Conservation (phyloP, 371 early-diverging fungal genomes). For the Apophysomyces variabilis region DNA sequence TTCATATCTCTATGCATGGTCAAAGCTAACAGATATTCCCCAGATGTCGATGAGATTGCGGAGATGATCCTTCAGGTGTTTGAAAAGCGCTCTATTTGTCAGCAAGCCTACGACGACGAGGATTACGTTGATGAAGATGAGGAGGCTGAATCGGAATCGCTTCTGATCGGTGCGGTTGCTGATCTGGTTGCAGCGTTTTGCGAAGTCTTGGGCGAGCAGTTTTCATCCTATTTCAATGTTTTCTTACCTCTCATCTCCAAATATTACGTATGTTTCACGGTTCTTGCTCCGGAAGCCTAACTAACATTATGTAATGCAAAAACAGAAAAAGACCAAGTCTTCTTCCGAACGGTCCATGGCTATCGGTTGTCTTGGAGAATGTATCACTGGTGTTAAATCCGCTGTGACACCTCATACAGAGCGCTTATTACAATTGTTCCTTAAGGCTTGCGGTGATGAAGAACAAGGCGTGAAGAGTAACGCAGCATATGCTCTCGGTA, state of each 20-base stretch:
- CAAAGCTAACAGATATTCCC: neutral
- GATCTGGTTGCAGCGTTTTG: constrained; percentile 85
- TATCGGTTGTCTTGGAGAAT: constrained; percentile 87
- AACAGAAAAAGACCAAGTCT: constrained; percentile 66
- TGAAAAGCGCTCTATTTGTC: constrained; percentile 82
- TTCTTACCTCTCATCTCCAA: constrained; percentile 84
- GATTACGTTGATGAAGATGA: constrained; percentile 79
- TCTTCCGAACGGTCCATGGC: constrained; percentile 88
- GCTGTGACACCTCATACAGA: constrained; percentile 82
- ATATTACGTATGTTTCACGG: constrained; percentile 61
- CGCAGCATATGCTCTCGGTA: constrained; percentile 84
- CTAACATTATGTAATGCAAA: too few relatives aligned
- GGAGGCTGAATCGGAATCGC: constrained; percentile 82
- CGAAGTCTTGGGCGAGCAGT: constrained; percentile 72
- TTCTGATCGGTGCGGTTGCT: constrained; percentile 79
- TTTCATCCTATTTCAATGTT: constrained; percentile 71
- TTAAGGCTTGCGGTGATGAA: constrained; percentile 74
- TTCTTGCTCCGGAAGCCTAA: neutral
- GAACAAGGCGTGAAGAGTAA: constrained; percentile 87
- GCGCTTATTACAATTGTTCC: constrained; percentile 64
- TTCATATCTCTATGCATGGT: neutral
- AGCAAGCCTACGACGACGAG: constrained; percentile 78
- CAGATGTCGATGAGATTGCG: constrained; percentile 63
- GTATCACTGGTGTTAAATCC: constrained; percentile 72
- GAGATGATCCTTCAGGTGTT: constrained; percentile 70